Evolutionary conservation across 192 early-diverging fungal species (phyloP).

Genomic region (Coemansia furcata): DNA sequence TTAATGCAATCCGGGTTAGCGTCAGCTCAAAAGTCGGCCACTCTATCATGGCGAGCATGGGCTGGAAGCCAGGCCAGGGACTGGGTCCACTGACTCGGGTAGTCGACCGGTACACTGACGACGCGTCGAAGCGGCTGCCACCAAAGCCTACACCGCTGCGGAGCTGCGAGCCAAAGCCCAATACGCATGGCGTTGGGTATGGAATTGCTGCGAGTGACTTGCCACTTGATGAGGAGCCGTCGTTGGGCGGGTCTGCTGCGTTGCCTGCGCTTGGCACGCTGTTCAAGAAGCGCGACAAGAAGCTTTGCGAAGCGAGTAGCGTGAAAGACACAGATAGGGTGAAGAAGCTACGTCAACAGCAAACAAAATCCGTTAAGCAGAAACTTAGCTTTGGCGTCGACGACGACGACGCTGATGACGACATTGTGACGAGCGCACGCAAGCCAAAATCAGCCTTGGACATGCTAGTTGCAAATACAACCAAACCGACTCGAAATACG

Average conservation of each 20-base stretch:
- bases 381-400: slow-evolving; percentile 34
- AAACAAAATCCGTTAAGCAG: slow-evolving; percentile 3
- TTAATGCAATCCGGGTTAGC: not conserved
- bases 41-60: slow-evolving; percentile 74
- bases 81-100: slow-evolving; percentile 61
- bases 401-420: slow-evolving; percentile 7
- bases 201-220: slow-evolving; percentile 14
- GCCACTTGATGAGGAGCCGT: not conserved
- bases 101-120: not conserved
- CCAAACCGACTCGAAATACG: not conserved
- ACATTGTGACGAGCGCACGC: not conserved
- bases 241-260: not conserved
- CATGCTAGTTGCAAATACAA: not conserved
- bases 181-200: slow-evolving; percentile 30
- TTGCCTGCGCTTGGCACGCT: slow-evolving; percentile 22
- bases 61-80: slow-evolving; percentile 85
- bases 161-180: not conserved
- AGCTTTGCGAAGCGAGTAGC: not conserved
- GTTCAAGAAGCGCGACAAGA: slow-evolving; percentile 12
- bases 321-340: not conserved
- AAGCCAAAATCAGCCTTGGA: not conserved
- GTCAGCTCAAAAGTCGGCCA: slow-evolving; percentile 41
- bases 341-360: not conserved
- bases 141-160: not conserved
- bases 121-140: not conserved